Conservation (phyloP, 495 filamentous ascomycete genomes). For the Choiromyces venosus region DNA sequence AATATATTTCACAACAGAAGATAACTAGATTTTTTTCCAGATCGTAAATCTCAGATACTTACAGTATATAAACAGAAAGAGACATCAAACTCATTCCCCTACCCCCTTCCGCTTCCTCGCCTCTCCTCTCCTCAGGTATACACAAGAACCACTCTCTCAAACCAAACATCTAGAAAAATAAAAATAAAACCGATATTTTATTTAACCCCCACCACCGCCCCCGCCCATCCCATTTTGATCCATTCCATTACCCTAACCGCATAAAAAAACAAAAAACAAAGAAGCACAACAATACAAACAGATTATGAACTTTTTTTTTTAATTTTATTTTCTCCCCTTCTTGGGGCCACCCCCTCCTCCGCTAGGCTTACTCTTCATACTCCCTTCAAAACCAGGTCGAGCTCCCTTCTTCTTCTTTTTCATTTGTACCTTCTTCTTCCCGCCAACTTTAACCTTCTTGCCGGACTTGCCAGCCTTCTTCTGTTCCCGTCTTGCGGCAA, state of each 20-base stretch:
- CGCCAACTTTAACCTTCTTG: conserved; percentile 53
- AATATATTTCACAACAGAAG: background rate
- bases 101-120: background rate
- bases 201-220: background rate
- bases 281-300: too few species aligned
- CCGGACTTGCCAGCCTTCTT: conserved; percentile 59
- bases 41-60: background rate
- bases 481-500: conserved; percentile 75
- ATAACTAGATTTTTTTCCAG: background rate
- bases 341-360: background rate
- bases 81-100: background rate
- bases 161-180: background rate
- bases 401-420: conserved; percentile 48
- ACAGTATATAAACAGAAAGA: background rate
- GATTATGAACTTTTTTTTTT: background rate
- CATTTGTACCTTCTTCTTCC: conserved; percentile 49
- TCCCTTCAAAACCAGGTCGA: conserved; percentile 87
- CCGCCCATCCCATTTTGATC: background rate
- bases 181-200: background rate
- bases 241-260: background rate
- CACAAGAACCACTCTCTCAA: background rate
- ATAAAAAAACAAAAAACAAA: too few species aligned
- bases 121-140: background rate
- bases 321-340: background rate
- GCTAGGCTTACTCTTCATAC: conserved; percentile 54